Base-by-base conservation (phyloP, 2,329 filamentous ascomycete genomes). In the Lasiodiplodia gonubiensis region DNA sequence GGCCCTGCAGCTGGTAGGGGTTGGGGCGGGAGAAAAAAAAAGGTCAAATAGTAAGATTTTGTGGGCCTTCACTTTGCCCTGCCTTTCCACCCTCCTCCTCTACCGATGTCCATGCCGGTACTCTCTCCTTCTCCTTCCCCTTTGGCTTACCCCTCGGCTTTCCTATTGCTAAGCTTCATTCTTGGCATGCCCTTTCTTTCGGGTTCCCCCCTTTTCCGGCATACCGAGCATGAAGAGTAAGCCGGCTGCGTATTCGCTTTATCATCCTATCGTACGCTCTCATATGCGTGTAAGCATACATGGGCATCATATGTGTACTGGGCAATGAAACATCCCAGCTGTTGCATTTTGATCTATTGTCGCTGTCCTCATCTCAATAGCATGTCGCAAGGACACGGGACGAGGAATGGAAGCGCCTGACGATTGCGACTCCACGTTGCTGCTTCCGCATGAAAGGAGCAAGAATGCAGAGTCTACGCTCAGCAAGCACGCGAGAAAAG, bases 251-350 rank as follows among this genome's bases (percentile, higher is more conserved):
- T 63, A 14, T 35, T 55, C 30, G 30, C 25, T 33, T 27, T 18
- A 30, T 11, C 18, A 8, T 25, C 37, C 37, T 48, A 30, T 33
- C 33, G 39, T 42, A 11, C 54, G 21, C 35, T 18, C n/a, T 42
- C 35, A 59, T 37, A 23, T 59, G 55, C 55, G 55, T 18, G 55
- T 59, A 59, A 59, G 55, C 55, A 27, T 46, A 37, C 55, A 46
- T 59, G 35, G 42, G 55, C 55, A 59, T 27, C 18, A 30, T 8
- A 21, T n/a, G 30, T 16, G 5, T 18, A 33, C 16, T 18, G 25
- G 55, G 35, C 30, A 37, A 55, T 11, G 48, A 51, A 51, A 46
- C 42, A 46, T 21, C 42, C 42, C 42, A 46, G 42, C 18, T 7
- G n/a, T 14, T 7, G 18, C 18, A 3, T 7, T 46, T 46, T 46